These are phyloP conservation scores for Aspergillus intermedius DNA, from an alignment of 2,329 filamentous ascomycete genomes.

Conservation along the genomic window DNA sequence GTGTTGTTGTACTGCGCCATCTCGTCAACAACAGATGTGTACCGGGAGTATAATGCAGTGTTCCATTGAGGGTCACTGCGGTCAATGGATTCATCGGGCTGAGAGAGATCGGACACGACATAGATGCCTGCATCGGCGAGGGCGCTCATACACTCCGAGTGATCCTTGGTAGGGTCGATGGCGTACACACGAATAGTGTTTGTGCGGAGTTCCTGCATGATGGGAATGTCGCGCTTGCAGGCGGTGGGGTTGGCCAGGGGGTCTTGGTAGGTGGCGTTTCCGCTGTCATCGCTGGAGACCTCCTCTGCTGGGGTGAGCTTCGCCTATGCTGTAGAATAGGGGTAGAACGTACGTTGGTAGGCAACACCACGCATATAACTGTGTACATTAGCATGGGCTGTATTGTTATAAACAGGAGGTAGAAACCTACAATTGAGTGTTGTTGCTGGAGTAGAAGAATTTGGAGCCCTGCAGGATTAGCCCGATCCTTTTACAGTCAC, in stretches of 20 bases:
- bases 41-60: conserved; percentile 65
- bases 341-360: conserved; percentile 60
- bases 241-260: conserved; percentile 63
- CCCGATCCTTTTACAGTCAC: background rate
- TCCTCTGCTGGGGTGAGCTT: conserved; percentile 46
- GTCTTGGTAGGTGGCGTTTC: conserved; percentile 60
- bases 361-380: conserved; percentile 84
- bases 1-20: conserved; percentile 77
- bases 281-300: conserved; percentile 45
- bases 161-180: conserved; percentile 69
- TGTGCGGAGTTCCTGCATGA: conserved; percentile 68
- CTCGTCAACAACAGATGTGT: conserved; percentile 73
- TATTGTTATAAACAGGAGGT: conserved; percentile 40
- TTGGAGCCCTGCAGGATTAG: conserved; percentile 55
- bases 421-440: conserved; percentile 60
- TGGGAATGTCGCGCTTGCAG: conserved; percentile 78
- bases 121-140: conserved; percentile 83
- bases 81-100: conserved; percentile 76
- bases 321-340: conserved; percentile 3
- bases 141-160: conserved; percentile 73
- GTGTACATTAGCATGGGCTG: conserved; percentile 25
- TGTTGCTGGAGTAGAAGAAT: conserved; percentile 78
- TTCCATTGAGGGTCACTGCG: conserved; percentile 72
- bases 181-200: conserved; percentile 93
- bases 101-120: conserved; percentile 78